Conservation (phyloP, 73 alveolate genomes). For the Paramecium bursaria region DNA sequence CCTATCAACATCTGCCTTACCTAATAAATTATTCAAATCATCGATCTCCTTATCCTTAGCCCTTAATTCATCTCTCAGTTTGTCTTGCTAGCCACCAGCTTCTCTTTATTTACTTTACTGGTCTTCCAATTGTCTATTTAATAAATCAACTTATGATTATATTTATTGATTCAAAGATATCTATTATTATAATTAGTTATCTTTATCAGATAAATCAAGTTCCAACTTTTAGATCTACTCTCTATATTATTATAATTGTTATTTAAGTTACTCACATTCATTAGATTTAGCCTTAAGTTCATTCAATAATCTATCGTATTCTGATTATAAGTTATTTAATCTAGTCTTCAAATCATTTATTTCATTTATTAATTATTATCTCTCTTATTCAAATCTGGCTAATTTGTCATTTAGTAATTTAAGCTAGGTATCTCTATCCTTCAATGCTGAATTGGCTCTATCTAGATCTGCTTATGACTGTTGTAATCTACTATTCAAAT, state of each 20-base stretch:
- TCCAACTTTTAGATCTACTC: conserved; percentile 17
- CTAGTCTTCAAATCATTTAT: conserved; percentile 12
- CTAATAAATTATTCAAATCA: conserved; percentile 19
- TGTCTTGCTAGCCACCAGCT: not conserved
- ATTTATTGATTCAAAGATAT: not conserved
- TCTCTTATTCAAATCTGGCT: conserved; percentile 26
- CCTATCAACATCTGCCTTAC: conserved; percentile 15
- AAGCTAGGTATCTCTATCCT: conserved; percentile 31
- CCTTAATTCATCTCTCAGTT: conserved; percentile 2
- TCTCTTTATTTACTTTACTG: conserved; percentile 7
- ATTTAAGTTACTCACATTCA: conserved; percentile 32
- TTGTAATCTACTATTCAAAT: conserved; percentile 30
- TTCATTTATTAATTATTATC: not conserved
- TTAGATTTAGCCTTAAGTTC: conserved; percentile 4
- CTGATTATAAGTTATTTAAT: not conserved
- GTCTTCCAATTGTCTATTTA: conserved; percentile 30
- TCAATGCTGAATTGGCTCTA: not conserved
- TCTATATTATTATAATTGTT: conserved; percentile 1
- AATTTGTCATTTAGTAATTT: conserved; percentile 13
- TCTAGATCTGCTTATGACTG: conserved; percentile 3
- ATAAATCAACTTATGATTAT: not conserved
- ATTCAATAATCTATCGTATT: conserved; percentile 22
- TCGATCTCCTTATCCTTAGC: conserved; percentile 20
- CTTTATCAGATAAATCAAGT: not conserved
- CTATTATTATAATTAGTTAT: conserved; percentile 19